Conservation (phyloP, 331 rosid genomes). For the Pyracantha coccinea region DNA sequence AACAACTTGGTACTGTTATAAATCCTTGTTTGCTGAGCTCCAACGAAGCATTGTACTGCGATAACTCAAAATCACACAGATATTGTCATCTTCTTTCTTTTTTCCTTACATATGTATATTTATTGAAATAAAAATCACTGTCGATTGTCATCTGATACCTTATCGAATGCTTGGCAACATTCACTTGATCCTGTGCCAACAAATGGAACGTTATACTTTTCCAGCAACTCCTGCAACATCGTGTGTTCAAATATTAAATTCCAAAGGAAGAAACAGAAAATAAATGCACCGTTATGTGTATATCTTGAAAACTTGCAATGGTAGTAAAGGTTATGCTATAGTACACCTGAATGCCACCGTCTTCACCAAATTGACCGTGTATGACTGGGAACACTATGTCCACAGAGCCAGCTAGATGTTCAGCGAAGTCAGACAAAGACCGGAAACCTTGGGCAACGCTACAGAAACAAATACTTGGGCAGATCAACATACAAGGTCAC, state of each 20-base stretch:
- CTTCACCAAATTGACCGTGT: slow-evolving; percentile 94
- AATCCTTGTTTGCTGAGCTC: slow-evolving; percentile 71
- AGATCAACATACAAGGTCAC: neutral
- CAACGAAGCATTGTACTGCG: slow-evolving; percentile 81
- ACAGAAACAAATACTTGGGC: slow-evolving; percentile 23
- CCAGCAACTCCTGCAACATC: slow-evolving; percentile 70
- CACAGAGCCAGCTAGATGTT: slow-evolving; percentile 66
- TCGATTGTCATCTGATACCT: slow-evolving; percentile 37
- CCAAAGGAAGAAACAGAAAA: neutral
- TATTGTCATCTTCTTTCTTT: neutral
- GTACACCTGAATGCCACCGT: slow-evolving; percentile 89
- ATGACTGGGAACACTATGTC: slow-evolving; percentile 93
- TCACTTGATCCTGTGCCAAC: slow-evolving; percentile 90
- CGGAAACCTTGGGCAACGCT: slow-evolving; percentile 86
- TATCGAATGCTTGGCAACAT: slow-evolving; percentile 80
- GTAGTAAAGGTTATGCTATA: neutral
- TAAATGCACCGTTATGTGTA: neutral
- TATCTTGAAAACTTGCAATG: neutral
- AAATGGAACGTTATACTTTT: slow-evolving; percentile 71
- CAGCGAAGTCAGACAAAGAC: slow-evolving; percentile 62
- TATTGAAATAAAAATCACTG: neutral
- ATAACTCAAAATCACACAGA: slow-evolving; percentile 15
- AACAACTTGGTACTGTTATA: slow-evolving; percentile 59
- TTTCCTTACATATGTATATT: neutral
- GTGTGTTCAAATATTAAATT: slow-evolving; percentile 6